Percentiles rank a stretch among this genome's conserved stretches.
phyloP scores from a whole-genome alignment of 164 flowering plant genomes.

The Stephania cephalantha region DNA sequence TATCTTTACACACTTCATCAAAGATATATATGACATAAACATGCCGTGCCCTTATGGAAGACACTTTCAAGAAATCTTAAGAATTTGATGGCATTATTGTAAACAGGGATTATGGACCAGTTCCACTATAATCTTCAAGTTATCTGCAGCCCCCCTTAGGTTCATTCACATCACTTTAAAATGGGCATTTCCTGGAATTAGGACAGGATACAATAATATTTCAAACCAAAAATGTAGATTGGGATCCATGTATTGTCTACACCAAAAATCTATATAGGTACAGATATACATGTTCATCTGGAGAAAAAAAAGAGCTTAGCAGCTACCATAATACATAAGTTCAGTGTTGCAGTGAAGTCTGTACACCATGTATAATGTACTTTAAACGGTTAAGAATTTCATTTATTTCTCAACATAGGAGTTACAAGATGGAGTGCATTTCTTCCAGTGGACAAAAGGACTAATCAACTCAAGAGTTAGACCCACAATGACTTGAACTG shows the following conservation, averaged over 20 bases:
- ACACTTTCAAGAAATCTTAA: constrained; percentile 2
- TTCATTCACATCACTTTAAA: background rate
- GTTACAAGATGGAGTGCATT: background rate
- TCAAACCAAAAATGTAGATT: background rate
- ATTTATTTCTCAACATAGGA: background rate
- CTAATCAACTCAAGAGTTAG: background rate
- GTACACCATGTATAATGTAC: background rate
- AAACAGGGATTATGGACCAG: background rate
- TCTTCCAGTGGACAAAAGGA: background rate
- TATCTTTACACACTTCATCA: background rate
- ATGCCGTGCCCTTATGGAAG: background rate
- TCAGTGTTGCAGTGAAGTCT: background rate
- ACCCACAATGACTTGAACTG: background rate
- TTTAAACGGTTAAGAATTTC: background rate
- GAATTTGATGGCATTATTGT: background rate
- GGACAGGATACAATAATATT: background rate
- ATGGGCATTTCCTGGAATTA: background rate
- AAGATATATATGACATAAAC: background rate
- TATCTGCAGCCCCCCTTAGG: background rate
- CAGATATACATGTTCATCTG: background rate
- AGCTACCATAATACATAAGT: background rate
- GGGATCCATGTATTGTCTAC: background rate
- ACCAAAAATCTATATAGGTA: background rate
- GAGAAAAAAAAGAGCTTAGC: background rate
- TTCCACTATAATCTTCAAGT: background rate